Conservation (phyloP, 1,284 basidiomycete species). For the Cutaneotrichosporon mucoides region DNA sequence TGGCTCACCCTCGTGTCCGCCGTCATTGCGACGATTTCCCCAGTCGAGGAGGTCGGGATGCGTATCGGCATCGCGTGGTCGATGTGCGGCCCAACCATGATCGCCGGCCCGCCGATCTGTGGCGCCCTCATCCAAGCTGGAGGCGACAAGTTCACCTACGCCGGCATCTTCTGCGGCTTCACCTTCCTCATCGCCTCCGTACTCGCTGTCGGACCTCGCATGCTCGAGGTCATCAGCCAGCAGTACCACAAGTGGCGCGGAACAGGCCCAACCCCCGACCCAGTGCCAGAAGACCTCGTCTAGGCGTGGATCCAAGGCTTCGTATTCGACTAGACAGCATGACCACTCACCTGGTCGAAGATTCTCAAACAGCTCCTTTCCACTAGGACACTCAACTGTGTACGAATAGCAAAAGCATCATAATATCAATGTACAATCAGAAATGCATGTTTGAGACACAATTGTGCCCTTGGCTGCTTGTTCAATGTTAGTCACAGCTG, state of each 20-base stretch:
- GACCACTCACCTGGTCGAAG: too few relatives aligned
- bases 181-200: constrained; percentile 28
- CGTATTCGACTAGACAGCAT: too few relatives aligned
- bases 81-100: constrained; percentile 27
- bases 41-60: constrained; percentile 43
- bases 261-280: background rate
- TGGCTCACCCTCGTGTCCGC: constrained; percentile 44
- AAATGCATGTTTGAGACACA: too few relatives aligned
- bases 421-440: too few relatives aligned
- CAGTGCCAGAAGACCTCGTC: background rate
- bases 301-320: background rate
- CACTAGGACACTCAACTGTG: too few relatives aligned
- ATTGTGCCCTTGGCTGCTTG: too few relatives aligned
- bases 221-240: constrained; percentile 8
- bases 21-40: constrained; percentile 38
- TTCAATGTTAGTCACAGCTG: too few relatives aligned
- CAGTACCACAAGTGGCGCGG: background rate
- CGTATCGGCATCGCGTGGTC: constrained; percentile 45
- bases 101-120: constrained; percentile 40
- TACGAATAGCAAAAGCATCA: too few relatives aligned
- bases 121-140: constrained; percentile 26
- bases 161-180: constrained; percentile 35
- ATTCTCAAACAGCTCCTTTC: too few relatives aligned
- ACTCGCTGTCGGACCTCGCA: constrained; percentile 27
- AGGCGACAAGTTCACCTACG: constrained; percentile 28